Evolutionary conservation across 2,329 filamentous ascomycete species (phyloP).

Genomic region (Hypoxylon sp.): DNA sequence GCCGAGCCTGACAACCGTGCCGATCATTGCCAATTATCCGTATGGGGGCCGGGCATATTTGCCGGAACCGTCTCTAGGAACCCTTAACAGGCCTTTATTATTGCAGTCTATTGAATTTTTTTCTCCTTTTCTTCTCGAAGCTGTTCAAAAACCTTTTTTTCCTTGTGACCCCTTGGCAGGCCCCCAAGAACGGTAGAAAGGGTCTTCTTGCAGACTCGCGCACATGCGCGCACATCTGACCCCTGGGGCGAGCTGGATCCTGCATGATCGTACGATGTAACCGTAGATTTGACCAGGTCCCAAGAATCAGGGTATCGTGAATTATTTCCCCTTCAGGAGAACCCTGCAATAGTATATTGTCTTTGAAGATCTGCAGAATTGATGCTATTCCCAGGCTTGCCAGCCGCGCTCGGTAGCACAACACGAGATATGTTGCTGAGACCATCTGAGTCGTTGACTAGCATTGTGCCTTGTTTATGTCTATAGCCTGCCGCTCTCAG

Average conservation of each 20-base stretch:
- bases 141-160: constrained; percentile 1
- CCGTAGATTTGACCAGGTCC: constrained; percentile 38
- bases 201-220: constrained; percentile 36
- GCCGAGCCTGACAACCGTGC: constrained; percentile 35
- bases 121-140: constrained; percentile 40
- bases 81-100: constrained; percentile 27
- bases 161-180: constrained; percentile 13
- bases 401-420: constrained; percentile 30
- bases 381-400: constrained; percentile 44
- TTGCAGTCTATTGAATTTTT: constrained; percentile 34
- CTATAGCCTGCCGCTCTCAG: constrained; percentile 10
- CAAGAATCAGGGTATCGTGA: constrained; percentile 21
- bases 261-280: constrained; percentile 43
- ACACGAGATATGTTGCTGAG: constrained; percentile 40
- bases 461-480: constrained; percentile 20
- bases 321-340: constrained; percentile 11
- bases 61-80: constrained; percentile 40
- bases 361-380: constrained; percentile 33
- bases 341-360: constrained; percentile 28
- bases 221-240: constrained; percentile 7
- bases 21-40: constrained; percentile 41
- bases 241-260: constrained; percentile 21
- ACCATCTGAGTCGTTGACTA: constrained; percentile 16
- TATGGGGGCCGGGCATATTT: constrained; percentile 35
- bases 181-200: constrained; percentile 37